Base-by-base conservation (phyloP, 768 basidiomycete genomes). In the Suillus brevipes region DNA sequence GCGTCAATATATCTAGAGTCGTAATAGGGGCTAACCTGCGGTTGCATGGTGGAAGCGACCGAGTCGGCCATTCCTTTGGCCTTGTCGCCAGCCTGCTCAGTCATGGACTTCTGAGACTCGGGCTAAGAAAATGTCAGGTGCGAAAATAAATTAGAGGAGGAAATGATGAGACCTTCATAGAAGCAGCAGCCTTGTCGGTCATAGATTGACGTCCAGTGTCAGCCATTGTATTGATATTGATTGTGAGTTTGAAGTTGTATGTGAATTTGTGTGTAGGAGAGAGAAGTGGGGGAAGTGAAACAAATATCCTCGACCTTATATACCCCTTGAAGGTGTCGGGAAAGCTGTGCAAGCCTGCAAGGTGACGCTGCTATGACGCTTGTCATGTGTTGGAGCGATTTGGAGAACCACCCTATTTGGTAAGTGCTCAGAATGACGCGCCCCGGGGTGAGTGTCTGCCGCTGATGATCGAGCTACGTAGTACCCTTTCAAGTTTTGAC, bases 171-270 rank as follows among this genome's bases (percentile, higher is more conserved):
- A 86, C 85, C 83, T 87, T 86, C 61, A 85, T 3, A 52, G 83
- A 77, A 71, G 85, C 67, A 43, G 71, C 65, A 58, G 79, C 81
- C 78, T 87, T 88, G 80, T 87, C 85, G 71, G 84, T 83, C 77
- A 86, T 75, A 64, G 81, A 82, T 80, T 87, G 85, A 69, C 87
- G 86, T 64, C 75, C 80, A 60, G 79, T 75, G 71, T 88, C 86
- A 72, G 85, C 83, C 85, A 87, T 87, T 68, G n/a, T 74, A 62
- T 64, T 60, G 23, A 61, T 37, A 28, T 42, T 31, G 37, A 57
- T 16, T 50, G 34, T 43, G 18, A n/a, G 60, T 20, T 16, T 61
- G 36, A 13, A 20, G 9, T 58, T 55, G 4, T 40, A 38, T 42
- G 43, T 28, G 20, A 1, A 6, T 36, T 36, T 36, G 7, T 13